Evolutionary conservation across 1,284 basidiomycete genomes (phyloP), one percentile per base, ranked within the genome.

Genomic region (Trametes pubescens): DNA sequence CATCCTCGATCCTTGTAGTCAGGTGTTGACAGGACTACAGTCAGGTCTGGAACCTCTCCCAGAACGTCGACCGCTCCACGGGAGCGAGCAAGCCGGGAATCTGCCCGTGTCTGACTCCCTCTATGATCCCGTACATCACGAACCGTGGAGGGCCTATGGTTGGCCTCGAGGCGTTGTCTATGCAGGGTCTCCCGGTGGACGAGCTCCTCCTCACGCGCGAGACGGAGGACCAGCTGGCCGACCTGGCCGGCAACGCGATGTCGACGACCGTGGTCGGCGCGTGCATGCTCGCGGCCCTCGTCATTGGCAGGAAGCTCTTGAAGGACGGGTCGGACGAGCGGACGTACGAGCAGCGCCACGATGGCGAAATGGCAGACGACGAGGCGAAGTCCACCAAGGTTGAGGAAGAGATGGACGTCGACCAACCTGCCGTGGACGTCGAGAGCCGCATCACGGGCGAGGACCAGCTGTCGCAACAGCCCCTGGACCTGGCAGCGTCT

Each of bases 71-170:
- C 76, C 88, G 95, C 16, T 93, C 92, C 47, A 94, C 91, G 44
- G 93, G 92, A 4, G 90, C 92, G 0, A 88, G 85, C 63, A 90
- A 89, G 75, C 82, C 90, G 1, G 96, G 95, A 9, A 92, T 97
- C 51, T 94, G 91, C 63, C 94, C 94, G 1, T 98, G 96, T 76
- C 85, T 98, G 21, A 98, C 96, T 0, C 96, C 96, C 0, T 92
- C 93, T 38, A 98, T 98, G 92, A 98, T 98, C 67, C 94, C 96
- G 0, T 98, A 95, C 75, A 91, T 98, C 73, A 95, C 96, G 34
- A 95, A 93, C 73, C 94, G 96, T 56, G 96, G 96, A 44, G 96
- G 96, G n/a, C 96, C 96, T 3, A 92, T 98, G 86, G 91, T 96
- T 16, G 96, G 96, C 10, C 79, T 96, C 37, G 96, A 98, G 75